Percentiles rank a stretch among this genome's conserved stretches.
Evolutionary conservation across 2,329 filamentous ascomycete species (phyloP).

Genomic region (Botrytis fragariae): DNA sequence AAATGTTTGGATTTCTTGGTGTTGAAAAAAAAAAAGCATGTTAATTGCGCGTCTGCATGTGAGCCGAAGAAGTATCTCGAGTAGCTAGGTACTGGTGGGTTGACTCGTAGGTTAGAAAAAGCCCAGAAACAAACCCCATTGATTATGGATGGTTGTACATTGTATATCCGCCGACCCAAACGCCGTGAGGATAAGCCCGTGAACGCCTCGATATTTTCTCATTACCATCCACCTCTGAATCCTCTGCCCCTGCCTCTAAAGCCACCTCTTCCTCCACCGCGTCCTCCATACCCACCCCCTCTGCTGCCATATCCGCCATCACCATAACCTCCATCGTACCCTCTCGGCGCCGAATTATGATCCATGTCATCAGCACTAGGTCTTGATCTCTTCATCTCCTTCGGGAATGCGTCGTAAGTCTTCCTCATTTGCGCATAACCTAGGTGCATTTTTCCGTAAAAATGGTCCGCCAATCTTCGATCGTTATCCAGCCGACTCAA

Average conservation of each 20-base stretch:
- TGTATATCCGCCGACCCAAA: slow-evolving; percentile 14
- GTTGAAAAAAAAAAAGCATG: neutral
- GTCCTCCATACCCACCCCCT: slow-evolving; percentile 42
- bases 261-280: slow-evolving; percentile 31
- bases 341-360: slow-evolving; percentile 49
- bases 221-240: slow-evolving; percentile 34
- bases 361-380: slow-evolving; percentile 55
- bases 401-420: slow-evolving; percentile 81
- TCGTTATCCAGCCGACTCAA: slow-evolving; percentile 92
- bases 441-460: slow-evolving; percentile 99
- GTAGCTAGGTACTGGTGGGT: neutral
- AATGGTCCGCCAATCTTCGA: slow-evolving; percentile 88
- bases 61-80: neutral
- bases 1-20: neutral
- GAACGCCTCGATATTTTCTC: slow-evolving; percentile 1
- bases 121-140: neutral
- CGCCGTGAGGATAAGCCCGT: slow-evolving; percentile 9
- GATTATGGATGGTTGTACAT: slow-evolving; percentile 2
- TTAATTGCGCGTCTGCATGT: neutral
- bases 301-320: slow-evolving; percentile 40
- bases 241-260: slow-evolving; percentile 32
- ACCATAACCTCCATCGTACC: slow-evolving; percentile 53
- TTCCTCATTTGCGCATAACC: slow-evolving; percentile 98
- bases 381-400: slow-evolving; percentile 73
- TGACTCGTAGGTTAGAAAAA: slow-evolving; percentile 3